Base-by-base conservation (phyloP, 345 rosid species). In the Camelina laxa region DNA sequence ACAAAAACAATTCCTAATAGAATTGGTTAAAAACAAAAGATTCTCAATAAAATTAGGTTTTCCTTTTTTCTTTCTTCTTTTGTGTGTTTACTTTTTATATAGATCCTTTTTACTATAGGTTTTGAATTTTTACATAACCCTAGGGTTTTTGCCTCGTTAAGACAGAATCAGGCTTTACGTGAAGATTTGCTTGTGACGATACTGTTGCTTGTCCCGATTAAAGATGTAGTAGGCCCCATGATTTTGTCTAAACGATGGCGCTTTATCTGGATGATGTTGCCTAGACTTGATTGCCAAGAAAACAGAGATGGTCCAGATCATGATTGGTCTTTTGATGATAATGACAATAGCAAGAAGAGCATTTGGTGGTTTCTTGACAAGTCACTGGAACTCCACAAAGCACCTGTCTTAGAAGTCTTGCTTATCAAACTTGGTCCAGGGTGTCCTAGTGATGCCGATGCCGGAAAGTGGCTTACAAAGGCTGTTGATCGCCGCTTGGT, bases 391-490 rank as follows among this genome's bases (percentile, higher is more conserved):
- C 2, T 12, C 17, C 57, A 65, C 57, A 65, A 65, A 9, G 30
- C 44, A 17, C 58, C 5, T 31, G 24, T 48, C 3, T 5, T 65
- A 48, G 16, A 65, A 2, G 0, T 0, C 58, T 49, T 48, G 19
- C 5, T 2, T 49, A 49, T 65, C 7, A 14, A 65, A 33, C 31
- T 49, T 2, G 58, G 70, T n/a, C 24, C 45, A 65, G 2, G 5
- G 0, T 65, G 45, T 49, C 58, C 58, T 47, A 24, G 1, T 47
- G 38, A 70, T 59, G 75, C 33, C 8, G 48, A 59, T 12, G 11
- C 59, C 0, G 67, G 58, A 5, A 70, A 70, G 59, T 70, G 58
- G 67, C 5, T 70, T 48, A 30, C 15, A 14, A 15, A 70, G 1
- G 75, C 38, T 17, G 66, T 60, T 59, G 7, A 35, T 15, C 56